Percentiles rank a stretch among this genome's conserved stretches.
These are phyloP conservation scores for Gaeumannomyces tritici DNA, from an alignment of 2,329 filamentous ascomycete species.

Conservation along the genomic window DNA sequence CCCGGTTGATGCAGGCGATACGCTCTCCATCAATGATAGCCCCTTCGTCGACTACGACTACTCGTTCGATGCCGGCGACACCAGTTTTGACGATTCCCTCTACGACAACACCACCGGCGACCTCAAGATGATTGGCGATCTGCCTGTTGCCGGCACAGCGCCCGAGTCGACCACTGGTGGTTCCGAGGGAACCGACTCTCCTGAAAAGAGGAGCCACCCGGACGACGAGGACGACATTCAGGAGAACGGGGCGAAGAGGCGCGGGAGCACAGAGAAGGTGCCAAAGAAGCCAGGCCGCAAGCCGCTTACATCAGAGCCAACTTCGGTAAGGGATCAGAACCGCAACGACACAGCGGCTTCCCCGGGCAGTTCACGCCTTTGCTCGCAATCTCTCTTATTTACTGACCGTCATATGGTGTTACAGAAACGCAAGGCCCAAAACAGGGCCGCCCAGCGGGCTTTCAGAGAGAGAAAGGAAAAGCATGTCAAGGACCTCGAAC, in stretches of 20 bases:
- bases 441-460: conserved; percentile 82
- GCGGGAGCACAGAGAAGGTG: conserved; percentile 74
- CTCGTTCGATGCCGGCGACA: conserved; percentile 59
- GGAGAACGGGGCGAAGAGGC: conserved; percentile 52
- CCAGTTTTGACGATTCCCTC: conserved; percentile 66
- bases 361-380: too few species aligned
- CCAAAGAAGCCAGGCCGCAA: conserved; percentile 96
- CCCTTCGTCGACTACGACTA: conserved; percentile 78
- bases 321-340: conserved; percentile 61
- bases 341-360: not conserved
- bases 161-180: conserved; percentile 44
- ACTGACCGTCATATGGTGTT: conserved; percentile 13
- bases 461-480: conserved; percentile 94
- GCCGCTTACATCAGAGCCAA: conserved; percentile 90
- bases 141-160: conserved; percentile 44
- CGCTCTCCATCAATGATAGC: conserved; percentile 56
- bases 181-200: conserved; percentile 43
- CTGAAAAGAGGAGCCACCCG: conserved; percentile 64
- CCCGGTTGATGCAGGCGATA: conserved; percentile 33
- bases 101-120: conserved; percentile 33
- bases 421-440: conserved; percentile 93
- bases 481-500: conserved; percentile 77
- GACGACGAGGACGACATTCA: conserved; percentile 60
- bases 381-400: not conserved
- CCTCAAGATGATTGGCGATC: conserved; percentile 64